Base-by-base conservation (phyloP, 345 rosid genomes). In the Corchorus capsularis region DNA sequence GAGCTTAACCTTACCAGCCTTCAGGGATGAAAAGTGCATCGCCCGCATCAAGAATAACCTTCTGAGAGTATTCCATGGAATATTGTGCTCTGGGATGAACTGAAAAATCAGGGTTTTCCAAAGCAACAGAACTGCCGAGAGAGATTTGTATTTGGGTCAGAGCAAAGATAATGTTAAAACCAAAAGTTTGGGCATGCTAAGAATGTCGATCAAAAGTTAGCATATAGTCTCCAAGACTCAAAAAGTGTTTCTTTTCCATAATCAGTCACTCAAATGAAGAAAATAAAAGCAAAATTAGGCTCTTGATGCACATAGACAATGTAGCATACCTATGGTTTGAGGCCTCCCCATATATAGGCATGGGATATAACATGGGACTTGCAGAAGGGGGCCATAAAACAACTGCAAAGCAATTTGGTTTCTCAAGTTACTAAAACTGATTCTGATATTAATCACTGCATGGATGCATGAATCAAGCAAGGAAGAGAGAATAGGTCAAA, bases 21-120 rank as follows among this genome's bases (percentile, higher is more conserved):
- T 91, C 99, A 46, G 98, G 99, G 80, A 96, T 92, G 89, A 93
- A 96, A 81, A 96, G 91, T 79, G 91, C 98, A 87, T 93, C 98
- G 50, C 97, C 95, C 39, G 91, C 90, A 49, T 85, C 78, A 78
- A 96, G 97, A 80, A 79, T 82, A 79, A 88, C 91, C 83, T 84
- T 86, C 81, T 91, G 94, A 53, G 93, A 84, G 83, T 80, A 87
- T 71, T 77, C 83, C 72, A 80, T 64, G 71, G 89, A 87, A 73
- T 67, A 71, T 83, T 85, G 78, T 76, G 97, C 97, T 81, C 97
- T 93, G 73, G 97, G 94, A 85, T 87, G 83, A 50, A 77, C 78
- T 27, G 91, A 89, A 64, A 91, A 82, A 77, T 91, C 88, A 6
- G 92, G 94, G 81, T 79, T 86, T 70, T 84, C 96, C 71, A 90